Base-by-base conservation (phyloP, 2,329 filamentous ascomycete species). In the Sclerotinia minor region DNA sequence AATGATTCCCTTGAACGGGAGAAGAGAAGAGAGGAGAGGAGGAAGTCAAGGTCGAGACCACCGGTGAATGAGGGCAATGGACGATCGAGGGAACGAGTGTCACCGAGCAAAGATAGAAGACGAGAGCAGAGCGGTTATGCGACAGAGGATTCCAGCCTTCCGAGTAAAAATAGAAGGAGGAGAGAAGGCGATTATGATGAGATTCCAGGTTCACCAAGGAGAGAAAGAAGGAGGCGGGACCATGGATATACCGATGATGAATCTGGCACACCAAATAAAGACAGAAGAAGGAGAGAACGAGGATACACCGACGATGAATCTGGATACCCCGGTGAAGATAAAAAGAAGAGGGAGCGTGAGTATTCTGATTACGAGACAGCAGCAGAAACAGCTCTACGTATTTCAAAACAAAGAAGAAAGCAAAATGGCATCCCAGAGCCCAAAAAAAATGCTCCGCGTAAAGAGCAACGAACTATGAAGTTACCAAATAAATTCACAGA, bases 21-120 rank as follows among this genome's bases (percentile, higher is more conserved):
- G 11, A 54, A 60, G 5, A 69, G 70, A 65, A 26, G 63, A 5
- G 71, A 64, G 71, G 70, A 68, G 58, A 73, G 44, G 71, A 75
- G 66, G 75, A 74, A 44, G 71, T 70, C 61, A 73, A 73, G 68
- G 83, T 82, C 75, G 83, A 83, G 68, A 81, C 89, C 70, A 81
- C 90, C 21, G 87, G 90, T 35, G 92, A 89, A 71, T 89, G 89
- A 35, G 87, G 88, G 0, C 78, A 89, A 19, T 80, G 90, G 72
- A 89, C 92, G 74, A 89, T 92, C 76, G 89, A 89, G 0, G 81
- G 81, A 81, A 78, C 79, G 75, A 84, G 74, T 19, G 17, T 64
- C 61, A 21, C 44, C 64, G 29, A 65, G 44, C 19, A 58, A 58
- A 47, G 64, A 65, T 17, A 58, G 64, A 32, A 58, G 45, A 35